Conservation (phyloP, 306 rosid genomes). For the Vigna trinervia region DNA sequence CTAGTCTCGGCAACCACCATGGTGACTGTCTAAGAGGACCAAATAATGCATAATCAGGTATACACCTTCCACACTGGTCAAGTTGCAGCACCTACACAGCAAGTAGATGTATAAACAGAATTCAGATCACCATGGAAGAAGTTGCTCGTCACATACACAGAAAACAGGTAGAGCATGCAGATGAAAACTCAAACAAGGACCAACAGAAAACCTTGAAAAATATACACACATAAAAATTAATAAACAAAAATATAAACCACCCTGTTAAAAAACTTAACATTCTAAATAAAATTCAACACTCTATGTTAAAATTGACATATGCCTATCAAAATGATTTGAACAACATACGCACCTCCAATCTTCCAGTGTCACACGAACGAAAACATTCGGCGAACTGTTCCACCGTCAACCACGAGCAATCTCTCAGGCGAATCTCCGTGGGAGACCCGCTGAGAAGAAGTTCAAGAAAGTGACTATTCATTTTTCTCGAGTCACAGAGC, state of each 20-base stretch:
- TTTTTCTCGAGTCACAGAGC: slow-evolving; percentile 74
- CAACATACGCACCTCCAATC: slow-evolving; percentile 57
- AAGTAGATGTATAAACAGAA: slow-evolving; percentile 40
- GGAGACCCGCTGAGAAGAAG: slow-evolving; percentile 75
- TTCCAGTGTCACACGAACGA: slow-evolving; percentile 53
- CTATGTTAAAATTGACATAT: no score
- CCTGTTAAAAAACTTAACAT: neutral
- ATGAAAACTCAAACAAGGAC: slow-evolving; percentile 11
- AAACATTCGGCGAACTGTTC: slow-evolving; percentile 63
- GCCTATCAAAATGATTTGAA: neutral
- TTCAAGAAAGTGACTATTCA: slow-evolving; percentile 53
- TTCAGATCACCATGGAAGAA: slow-evolving; percentile 15
- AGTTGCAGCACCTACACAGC: slow-evolving; percentile 80
- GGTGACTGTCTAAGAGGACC: slow-evolving; percentile 59
- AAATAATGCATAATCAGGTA: slow-evolving; percentile 61
- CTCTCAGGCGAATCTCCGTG: slow-evolving; percentile 65
- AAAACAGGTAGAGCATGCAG: neutral
- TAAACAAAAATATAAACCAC: neutral
- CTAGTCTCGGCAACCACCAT: slow-evolving; percentile 57
- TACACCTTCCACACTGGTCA: slow-evolving; percentile 82
- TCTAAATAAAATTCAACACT: neutral
- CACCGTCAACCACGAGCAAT: slow-evolving; percentile 89
- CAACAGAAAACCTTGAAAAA: neutral
- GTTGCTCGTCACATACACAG: slow-evolving; percentile 8
- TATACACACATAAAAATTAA: neutral